Evolutionary conservation across 108 stramenopile genomes (phyloP).

Genomic region (Nitzschia inconspicua): DNA sequence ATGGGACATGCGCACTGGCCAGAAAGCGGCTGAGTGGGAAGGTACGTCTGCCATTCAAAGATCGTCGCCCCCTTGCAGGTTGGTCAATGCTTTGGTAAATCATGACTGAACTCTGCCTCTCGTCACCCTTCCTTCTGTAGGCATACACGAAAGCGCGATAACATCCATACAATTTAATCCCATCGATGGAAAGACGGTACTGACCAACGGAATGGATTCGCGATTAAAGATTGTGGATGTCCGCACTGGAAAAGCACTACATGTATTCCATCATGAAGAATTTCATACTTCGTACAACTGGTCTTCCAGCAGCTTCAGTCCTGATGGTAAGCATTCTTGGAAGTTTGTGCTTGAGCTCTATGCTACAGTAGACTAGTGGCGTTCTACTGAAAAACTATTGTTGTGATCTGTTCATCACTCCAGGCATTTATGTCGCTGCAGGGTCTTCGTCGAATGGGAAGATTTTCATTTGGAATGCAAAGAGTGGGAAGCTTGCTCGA

Average conservation of each 20-base stretch:
- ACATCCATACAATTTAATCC: conserved; percentile 80
- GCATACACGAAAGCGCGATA: conserved; percentile 62
- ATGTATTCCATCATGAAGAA: conserved; percentile 46
- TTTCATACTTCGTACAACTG: conserved; percentile 42
- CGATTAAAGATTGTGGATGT: conserved; percentile 68
- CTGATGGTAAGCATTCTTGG: conserved; percentile 62
- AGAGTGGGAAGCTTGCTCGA: conserved; percentile 19
- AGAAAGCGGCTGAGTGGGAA: conserved; percentile 53
- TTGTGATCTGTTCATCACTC: not conserved
- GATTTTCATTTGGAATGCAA: conserved; percentile 68
- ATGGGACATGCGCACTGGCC: conserved; percentile 69
- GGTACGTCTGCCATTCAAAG: conserved; percentile 12
- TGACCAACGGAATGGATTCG: conserved; percentile 80
- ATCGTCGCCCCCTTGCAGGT: not conserved
- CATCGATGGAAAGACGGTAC: conserved; percentile 39
- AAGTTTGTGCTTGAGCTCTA: not conserved
- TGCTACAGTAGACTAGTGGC: not conserved
- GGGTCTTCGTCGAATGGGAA: conserved; percentile 60
- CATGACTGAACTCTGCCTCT: no score
- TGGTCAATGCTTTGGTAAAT: no score
- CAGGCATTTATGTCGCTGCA: conserved; percentile 51
- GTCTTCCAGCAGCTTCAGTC: conserved; percentile 58
- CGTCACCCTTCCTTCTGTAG: no score
- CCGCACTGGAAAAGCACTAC: conserved; percentile 35
- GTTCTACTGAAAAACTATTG: not conserved